A percentile compares a stretch with the other conserved stretches of the same genome.
Evolutionary conservation across 345 rosid species (phyloP).

Genomic region (Hypericum androsaemum): DNA sequence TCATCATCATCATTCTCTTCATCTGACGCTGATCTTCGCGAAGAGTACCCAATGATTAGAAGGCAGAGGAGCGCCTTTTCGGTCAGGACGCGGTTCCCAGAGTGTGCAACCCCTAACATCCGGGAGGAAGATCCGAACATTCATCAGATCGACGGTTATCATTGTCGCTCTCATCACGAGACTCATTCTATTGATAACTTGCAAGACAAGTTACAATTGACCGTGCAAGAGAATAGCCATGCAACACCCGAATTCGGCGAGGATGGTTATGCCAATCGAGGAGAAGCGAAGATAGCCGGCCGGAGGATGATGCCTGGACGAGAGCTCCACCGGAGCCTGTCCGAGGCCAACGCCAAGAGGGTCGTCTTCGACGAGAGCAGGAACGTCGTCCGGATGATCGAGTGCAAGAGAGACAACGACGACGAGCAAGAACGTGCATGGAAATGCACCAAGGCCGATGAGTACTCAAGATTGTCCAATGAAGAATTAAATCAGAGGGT

Average conservation of each 20-base stretch:
- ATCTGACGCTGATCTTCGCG: conserved; percentile 18
- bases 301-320: conserved; percentile 5
- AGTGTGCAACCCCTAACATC: neutral
- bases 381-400: conserved; percentile 15
- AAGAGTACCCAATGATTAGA: conserved; percentile 17
- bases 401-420: neutral
- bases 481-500: conserved; percentile 64
- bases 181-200: too few species aligned
- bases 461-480: conserved; percentile 54
- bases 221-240: too few species aligned
- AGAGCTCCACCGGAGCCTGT: conserved; percentile 28
- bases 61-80: conserved; percentile 14
- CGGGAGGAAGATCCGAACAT: neutral
- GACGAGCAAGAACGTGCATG: neutral
- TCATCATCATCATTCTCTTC: conserved; percentile 21
- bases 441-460: conserved; percentile 19
- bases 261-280: neutral
- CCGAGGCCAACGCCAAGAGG: conserved; percentile 24
- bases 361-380: conserved; percentile 23
- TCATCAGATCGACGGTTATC: too few species aligned
- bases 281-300: conserved; percentile 6
- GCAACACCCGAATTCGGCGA: too few species aligned
- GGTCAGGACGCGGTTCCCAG: conserved; percentile 3
- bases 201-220: too few species aligned
- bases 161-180: too few species aligned